Evolutionary conservation across 345 rosid species (phyloP), one percentile per base, ranked within the genome.

Genomic region (Gossypium australe): DNA sequence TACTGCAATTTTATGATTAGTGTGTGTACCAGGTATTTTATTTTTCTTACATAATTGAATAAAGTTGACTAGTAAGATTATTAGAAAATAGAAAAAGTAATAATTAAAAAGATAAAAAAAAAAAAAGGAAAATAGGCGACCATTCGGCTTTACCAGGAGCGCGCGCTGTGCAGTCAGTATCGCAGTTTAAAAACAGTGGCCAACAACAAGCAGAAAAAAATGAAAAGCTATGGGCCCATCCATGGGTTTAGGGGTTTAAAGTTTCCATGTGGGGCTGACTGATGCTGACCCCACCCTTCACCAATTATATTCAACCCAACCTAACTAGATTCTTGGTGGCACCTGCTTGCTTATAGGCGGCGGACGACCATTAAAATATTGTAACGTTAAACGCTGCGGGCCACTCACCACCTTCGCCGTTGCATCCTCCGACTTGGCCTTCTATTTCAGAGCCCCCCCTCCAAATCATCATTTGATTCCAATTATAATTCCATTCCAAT

Each of bases 291-390:
- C 7, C 41, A 6, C 41, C 41, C 41, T 34, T 34, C 7, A 1
- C 41, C 41, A 34, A 20, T 57, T 10, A 25, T 18, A 48, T 48
- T 48, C 14, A 18, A 57, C 12, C 29, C 13, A 5, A 10, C 61
- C 27, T 22, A 5, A 20, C 29, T 57, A 57, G 61, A 10, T 57
- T 22, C 14, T 34, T 18, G 14, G 12, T 12, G 22, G 27, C 29
- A 57, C 13, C 72, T 69, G 25, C 16, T 11, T 17, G 25, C 16
- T 11, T 17, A 17, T 27, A 71, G 74, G 38, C 74, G 74, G 74
- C 74, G 62, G 51, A 29, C 10, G 55, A 5, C 11, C 63, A 29
- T 9, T 4, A 9, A 2, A 18, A 70, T n/a, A 71, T 5, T 20
- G 29, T 34, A 52, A 34, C 1, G 41, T 34, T 34, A 34, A 34